Percentiles rank a stretch among this genome's conserved stretches.
phyloP scores from a whole-genome alignment of 257 asterid genomes.

The Lantana camara region DNA sequence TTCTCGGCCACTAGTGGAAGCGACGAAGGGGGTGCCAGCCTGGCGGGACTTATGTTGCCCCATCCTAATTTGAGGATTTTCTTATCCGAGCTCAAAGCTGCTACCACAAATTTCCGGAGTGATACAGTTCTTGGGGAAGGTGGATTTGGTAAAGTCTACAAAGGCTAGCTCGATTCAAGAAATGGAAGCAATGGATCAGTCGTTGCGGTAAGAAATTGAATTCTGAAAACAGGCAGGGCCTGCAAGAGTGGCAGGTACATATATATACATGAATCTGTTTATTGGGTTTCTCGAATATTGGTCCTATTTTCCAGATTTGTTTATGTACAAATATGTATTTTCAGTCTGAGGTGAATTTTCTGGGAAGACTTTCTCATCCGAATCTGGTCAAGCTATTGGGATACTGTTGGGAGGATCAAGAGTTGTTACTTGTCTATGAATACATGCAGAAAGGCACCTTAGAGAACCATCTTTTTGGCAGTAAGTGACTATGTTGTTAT shows the following conservation, averaged over 20 bases:
- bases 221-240: constrained; percentile 71
- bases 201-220: constrained; percentile 82
- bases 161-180: constrained; percentile 75
- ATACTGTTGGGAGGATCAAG: constrained; percentile 74
- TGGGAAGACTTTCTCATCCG: constrained; percentile 75
- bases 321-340: not conserved
- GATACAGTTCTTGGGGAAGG: constrained; percentile 48
- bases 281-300: too few species aligned
- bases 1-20: constrained; percentile 35
- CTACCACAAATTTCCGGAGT: constrained; percentile 45
- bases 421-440: constrained; percentile 78
- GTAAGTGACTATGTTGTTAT: constrained; percentile 39
- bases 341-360: constrained; percentile 86
- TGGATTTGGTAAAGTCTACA: constrained; percentile 72
- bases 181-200: constrained; percentile 38
- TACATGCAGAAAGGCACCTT: constrained; percentile 90
- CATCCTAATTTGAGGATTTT: constrained; percentile 45
- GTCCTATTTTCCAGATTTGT: too few species aligned
- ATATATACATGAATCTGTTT: too few species aligned
- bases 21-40: not conserved
- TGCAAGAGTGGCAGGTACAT: constrained; percentile 79
- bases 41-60: constrained; percentile 46
- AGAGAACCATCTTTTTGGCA: constrained; percentile 91
- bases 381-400: constrained; percentile 85
- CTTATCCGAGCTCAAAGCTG: constrained; percentile 36